A percentile compares a stretch with the other conserved stretches of the same genome.
Conservation (phyloP, 2,329 filamentous ascomycete species). For the Colletotrichum musicola region DNA sequence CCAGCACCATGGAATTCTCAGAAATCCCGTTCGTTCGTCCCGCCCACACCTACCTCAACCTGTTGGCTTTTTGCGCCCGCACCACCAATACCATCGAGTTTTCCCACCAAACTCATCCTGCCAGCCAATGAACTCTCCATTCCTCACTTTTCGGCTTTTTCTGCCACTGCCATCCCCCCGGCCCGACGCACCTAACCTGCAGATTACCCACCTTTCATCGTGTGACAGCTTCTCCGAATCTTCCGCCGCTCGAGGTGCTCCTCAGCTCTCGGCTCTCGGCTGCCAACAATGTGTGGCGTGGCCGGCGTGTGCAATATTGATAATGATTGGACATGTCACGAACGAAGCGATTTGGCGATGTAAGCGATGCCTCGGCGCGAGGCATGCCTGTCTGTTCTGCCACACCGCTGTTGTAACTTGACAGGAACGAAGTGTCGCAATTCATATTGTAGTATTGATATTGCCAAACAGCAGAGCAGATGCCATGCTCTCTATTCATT, state of each 20-base stretch:
- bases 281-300: too few relatives aligned
- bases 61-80: not conserved
- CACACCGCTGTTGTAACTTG: not conserved
- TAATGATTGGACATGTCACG: too few relatives aligned
- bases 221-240: constrained; percentile 9
- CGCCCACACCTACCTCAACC: not conserved
- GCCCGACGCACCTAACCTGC: constrained; percentile 18
- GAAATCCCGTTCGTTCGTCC: constrained; percentile 22
- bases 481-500: not conserved
- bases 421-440: not conserved
- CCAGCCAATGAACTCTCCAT: not conserved
- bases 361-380: too few relatives aligned
- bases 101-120: not conserved
- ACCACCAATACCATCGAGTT: not conserved
- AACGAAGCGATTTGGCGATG: too few relatives aligned
- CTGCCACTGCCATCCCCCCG: too few relatives aligned
- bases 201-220: constrained; percentile 5
- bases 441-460: constrained; percentile 3
- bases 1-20: constrained; percentile 29
- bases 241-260: not conserved
- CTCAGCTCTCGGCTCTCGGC: too few relatives aligned
- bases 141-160: not conserved
- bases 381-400: not conserved
- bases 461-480: constrained; percentile 10
- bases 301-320: too few relatives aligned